phyloP scores from a whole-genome alignment of 352 stramenopile species.

The Globisporangium uncinulatum region DNA sequence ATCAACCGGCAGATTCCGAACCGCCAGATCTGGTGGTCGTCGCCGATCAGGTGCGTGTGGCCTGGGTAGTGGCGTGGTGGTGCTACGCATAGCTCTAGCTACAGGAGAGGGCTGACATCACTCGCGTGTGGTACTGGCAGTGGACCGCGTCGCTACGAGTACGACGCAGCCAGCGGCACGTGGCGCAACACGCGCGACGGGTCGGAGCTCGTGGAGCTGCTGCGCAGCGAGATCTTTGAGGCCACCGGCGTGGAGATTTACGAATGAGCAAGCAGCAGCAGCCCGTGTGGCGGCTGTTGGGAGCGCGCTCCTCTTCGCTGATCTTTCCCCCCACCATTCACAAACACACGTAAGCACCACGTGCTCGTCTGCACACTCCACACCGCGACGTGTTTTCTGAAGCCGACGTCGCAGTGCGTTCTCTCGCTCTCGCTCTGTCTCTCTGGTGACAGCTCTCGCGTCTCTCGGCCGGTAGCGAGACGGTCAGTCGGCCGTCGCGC shows the following conservation, averaged over 20 bases:
- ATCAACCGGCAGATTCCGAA: constrained; percentile 98
- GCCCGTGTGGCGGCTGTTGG: too few relatives aligned
- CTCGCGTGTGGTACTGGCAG: constrained; percentile 18
- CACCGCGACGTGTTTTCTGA: too few relatives aligned
- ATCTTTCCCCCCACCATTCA: not conserved
- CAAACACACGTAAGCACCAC: too few relatives aligned
- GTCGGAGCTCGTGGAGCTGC: constrained; percentile 62
- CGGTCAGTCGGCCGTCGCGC: too few relatives aligned
- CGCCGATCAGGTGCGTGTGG: constrained; percentile 80
- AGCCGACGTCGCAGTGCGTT: too few relatives aligned
- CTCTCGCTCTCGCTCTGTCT: not conserved
- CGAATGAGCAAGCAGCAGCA: constrained; percentile 20
- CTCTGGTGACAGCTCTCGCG: not conserved
- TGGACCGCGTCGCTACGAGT: constrained; percentile 89
- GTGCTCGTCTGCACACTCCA: too few relatives aligned
- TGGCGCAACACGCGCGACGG: constrained; percentile 85
- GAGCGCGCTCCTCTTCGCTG: not conserved
- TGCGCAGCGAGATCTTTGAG: constrained; percentile 75
- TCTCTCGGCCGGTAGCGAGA: not conserved
- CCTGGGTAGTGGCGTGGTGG: too few relatives aligned
- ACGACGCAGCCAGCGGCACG: constrained; percentile 47
- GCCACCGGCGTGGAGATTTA: constrained; percentile 79
- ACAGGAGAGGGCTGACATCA: too few relatives aligned
- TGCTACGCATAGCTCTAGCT: not conserved
- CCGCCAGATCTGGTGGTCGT: constrained; percentile 96